Evolutionary conservation across 345 rosid genomes (phyloP).

Genomic region (Melaleuca quinquenervia): DNA sequence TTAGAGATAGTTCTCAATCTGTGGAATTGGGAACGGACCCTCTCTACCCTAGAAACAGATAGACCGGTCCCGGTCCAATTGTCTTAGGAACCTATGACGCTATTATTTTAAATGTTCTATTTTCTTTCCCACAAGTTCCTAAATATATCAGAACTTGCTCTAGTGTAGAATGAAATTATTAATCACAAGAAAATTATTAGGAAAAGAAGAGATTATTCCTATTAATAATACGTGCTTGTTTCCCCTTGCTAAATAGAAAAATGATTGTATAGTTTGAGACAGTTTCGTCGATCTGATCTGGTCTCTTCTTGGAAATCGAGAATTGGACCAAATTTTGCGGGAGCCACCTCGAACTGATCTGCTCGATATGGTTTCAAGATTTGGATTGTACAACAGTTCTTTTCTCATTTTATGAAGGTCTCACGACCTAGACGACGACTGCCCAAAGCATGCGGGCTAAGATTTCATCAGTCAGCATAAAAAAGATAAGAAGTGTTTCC

Average conservation of each 20-base stretch:
- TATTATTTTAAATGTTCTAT: neutral
- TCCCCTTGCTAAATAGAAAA: too few relatives aligned
- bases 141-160: neutral
- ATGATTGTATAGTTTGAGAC: too few relatives aligned
- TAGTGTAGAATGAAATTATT: neutral
- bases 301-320: neutral
- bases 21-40: accelerated
- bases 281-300: too few relatives aligned
- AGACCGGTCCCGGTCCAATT: accelerated
- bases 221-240: neutral
- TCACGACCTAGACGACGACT: neutral
- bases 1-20: neutral
- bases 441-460: neutral
- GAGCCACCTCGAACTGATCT: accelerated
- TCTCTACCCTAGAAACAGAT: neutral
- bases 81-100: accelerated
- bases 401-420: too few relatives aligned
- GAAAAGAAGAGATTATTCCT: neutral
- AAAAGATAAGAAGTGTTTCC: neutral
- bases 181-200: neutral
- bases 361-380: too few relatives aligned
- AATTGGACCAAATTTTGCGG: accelerated
- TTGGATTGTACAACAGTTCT: too few relatives aligned
- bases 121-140: neutral
- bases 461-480: neutral